A percentile compares a stretch with the other conserved stretches of the same genome.
Conservation (phyloP, 169 alveolate species). For the Babesia ovata region DNA sequence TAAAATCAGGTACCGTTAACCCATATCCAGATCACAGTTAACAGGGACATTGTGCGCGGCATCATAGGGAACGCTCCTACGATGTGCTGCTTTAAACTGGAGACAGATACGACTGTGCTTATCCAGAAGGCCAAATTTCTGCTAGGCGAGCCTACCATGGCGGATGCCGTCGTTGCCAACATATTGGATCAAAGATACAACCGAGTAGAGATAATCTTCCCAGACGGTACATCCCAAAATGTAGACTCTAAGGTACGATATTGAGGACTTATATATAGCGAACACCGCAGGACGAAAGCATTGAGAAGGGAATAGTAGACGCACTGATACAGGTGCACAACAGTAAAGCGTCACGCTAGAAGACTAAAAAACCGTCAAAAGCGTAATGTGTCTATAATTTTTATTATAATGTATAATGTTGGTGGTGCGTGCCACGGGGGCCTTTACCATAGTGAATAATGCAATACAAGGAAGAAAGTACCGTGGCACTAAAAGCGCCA, state of each 20-base stretch:
- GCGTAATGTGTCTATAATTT: no score
- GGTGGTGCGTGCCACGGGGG: no score
- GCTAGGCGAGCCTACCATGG: slow-evolving; percentile 32
- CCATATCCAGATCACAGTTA: background rate
- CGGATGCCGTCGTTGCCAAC: slow-evolving; percentile 42
- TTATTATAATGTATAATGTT: no score
- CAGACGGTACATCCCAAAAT: background rate
- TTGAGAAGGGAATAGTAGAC: slow-evolving; percentile 8
- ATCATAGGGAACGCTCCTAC: slow-evolving; percentile 5
- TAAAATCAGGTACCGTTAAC: slow-evolving; percentile 21
- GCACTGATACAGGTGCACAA: slow-evolving; percentile 9
- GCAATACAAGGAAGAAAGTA: no score
- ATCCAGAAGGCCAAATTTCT: slow-evolving; percentile 4
- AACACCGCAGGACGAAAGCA: background rate
- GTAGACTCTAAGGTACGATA: background rate
- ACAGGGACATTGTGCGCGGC: slow-evolving; percentile 17
- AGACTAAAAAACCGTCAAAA: no score
- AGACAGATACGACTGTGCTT: slow-evolving; percentile 11
- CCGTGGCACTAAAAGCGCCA: no score
- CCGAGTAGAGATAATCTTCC: slow-evolving; percentile 7
- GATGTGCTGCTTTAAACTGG: slow-evolving; percentile 47
- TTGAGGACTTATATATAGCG: background rate
- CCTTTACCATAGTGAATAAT: no score
- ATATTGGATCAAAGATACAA: slow-evolving; percentile 23
- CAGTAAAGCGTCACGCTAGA: background rate